Conservation (phyloP, 495 filamentous ascomycete genomes). For the Aspergillus bertholletiae region DNA sequence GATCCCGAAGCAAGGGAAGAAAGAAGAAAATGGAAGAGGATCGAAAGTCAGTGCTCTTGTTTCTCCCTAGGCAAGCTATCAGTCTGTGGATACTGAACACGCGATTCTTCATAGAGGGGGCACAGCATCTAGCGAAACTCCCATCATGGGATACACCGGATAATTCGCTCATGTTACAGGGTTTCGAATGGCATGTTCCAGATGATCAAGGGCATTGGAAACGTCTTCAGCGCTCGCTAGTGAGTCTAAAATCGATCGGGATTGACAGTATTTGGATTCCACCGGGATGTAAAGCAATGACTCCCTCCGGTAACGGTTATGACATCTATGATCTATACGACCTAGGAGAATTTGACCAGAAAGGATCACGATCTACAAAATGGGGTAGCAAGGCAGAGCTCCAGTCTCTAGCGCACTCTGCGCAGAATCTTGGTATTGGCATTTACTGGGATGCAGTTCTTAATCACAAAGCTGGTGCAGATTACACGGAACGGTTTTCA, state of each 20-base stretch:
- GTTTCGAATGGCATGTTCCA: conserved; percentile 73
- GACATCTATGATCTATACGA: conserved; percentile 78
- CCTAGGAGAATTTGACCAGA: conserved; percentile 74
- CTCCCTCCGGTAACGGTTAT: conserved; percentile 64
- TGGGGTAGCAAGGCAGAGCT: conserved; percentile 69
- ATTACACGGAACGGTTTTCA: conserved; percentile 55
- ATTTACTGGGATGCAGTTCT: conserved; percentile 74
- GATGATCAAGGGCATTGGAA: conserved; percentile 62
- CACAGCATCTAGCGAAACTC: conserved; percentile 24
- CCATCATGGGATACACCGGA: conserved; percentile 34
- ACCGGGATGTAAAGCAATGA: conserved; percentile 69
- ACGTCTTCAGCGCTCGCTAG: conserved; percentile 52
- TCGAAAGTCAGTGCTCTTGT: conserved; percentile 1
- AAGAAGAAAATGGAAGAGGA: not conserved
- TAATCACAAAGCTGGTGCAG: conserved; percentile 73
- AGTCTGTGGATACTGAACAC: not conserved
- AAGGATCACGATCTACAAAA: conserved; percentile 60
- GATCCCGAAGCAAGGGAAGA: not conserved
- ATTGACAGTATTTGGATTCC: conserved; percentile 70
- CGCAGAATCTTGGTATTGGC: conserved; percentile 51
- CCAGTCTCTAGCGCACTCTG: conserved; percentile 44
- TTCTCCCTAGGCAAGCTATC: not conserved
- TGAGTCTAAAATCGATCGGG: conserved; percentile 55
- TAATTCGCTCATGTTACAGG: conserved; percentile 66
- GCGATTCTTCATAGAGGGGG: conserved; percentile 16